These are phyloP conservation scores for Cystobasidium pallidum DNA, from an alignment of 1,284 basidiomycete species.

Conservation along the genomic window DNA sequence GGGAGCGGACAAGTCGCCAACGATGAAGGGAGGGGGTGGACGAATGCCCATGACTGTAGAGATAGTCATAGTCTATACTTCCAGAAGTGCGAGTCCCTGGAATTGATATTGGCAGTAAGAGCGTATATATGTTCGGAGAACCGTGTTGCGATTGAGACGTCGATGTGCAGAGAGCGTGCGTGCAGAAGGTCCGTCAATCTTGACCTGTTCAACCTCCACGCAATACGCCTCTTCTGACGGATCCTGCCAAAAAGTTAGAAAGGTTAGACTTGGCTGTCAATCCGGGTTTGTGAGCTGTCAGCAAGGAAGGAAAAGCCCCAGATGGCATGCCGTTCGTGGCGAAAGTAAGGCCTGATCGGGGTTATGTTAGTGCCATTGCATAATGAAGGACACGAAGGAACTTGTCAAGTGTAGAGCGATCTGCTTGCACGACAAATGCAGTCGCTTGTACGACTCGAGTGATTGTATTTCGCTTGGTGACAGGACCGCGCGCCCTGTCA, in stretches of 20 bases:
- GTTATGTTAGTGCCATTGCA: background rate
- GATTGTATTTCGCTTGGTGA: no score
- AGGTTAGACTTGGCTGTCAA: background rate
- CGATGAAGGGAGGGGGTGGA: constrained; percentile 22
- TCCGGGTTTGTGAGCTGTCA: background rate
- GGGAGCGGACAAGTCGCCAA: constrained; percentile 34
- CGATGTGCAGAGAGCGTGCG: background rate
- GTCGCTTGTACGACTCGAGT: no score
- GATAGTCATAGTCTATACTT: background rate
- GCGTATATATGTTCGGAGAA: background rate
- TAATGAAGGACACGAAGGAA: no score
- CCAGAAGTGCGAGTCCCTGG: background rate
- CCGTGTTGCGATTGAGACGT: background rate
- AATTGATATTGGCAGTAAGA: background rate
- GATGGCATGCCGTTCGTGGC: background rate
- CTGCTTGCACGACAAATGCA: background rate
- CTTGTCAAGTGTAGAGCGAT: background rate
- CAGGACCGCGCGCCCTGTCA: no score
- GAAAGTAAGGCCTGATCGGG: background rate
- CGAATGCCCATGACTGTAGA: constrained; percentile 12
- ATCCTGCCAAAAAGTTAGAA: background rate
- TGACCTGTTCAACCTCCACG: background rate
- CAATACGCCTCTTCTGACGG: background rate
- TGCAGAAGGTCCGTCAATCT: background rate
- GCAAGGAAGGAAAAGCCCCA: background rate